Percentiles rank a stretch among this genome's conserved stretches.
Conservation (phyloP, 768 basidiomycete species). For the Suillus weaverae region DNA sequence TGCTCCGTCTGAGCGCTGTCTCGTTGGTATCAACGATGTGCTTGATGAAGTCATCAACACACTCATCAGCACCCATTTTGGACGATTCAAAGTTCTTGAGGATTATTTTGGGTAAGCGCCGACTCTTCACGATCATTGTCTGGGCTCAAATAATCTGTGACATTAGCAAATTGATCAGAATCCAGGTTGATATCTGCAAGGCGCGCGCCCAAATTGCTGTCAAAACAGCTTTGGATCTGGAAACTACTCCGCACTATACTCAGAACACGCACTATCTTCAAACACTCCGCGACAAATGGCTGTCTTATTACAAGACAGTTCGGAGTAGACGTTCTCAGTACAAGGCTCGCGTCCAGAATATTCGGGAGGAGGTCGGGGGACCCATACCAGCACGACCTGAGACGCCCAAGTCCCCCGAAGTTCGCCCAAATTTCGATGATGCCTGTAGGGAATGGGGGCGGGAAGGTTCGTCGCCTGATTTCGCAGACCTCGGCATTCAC, state of each 20-base stretch:
- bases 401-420: slow-evolving; percentile 48
- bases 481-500: not conserved
- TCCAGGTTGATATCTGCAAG: slow-evolving; percentile 32
- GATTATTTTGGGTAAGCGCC: slow-evolving; percentile 35
- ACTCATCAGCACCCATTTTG: slow-evolving; percentile 38
- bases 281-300: slow-evolving; percentile 26
- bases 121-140: not conserved
- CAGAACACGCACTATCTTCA: slow-evolving; percentile 29
- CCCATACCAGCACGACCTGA: slow-evolving; percentile 12
- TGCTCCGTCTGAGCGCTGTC: slow-evolving; percentile 34
- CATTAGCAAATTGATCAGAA: slow-evolving; percentile 27
- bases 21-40: slow-evolving; percentile 32
- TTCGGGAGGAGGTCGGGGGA: slow-evolving; percentile 66
- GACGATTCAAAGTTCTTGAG: slow-evolving; percentile 38
- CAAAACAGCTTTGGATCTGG: slow-evolving; percentile 37
- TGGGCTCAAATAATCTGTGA: not conserved
- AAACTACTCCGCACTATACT: slow-evolving; percentile 41
- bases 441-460: not conserved
- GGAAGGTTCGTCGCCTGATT: too few relatives aligned
- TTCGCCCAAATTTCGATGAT: too few relatives aligned
- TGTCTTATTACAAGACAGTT: slow-evolving; percentile 21
- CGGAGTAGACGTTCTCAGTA: slow-evolving; percentile 6
- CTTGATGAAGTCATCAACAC: slow-evolving; percentile 30
- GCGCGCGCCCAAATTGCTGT: slow-evolving; percentile 26
- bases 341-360: not conserved